Evolutionary conservation across 2,329 filamentous ascomycete species (phyloP).

Genomic region (Aspergillus sp.): DNA sequence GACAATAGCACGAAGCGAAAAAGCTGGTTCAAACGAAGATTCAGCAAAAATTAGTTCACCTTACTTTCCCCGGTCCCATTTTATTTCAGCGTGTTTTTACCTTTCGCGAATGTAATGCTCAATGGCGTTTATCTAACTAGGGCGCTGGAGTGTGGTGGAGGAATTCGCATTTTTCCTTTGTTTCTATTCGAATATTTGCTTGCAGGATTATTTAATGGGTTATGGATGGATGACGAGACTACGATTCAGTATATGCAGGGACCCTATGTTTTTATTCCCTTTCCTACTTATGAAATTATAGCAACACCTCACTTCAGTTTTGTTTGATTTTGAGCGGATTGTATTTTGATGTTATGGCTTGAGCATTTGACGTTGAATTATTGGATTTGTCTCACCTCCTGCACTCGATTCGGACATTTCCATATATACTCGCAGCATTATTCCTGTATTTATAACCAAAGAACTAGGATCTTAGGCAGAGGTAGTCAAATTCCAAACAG

Average conservation of each 20-base stretch:
- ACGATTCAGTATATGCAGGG: slow-evolving; percentile 5
- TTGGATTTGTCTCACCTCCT: background rate
- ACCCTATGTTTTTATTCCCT: background rate
- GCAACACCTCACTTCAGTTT: background rate
- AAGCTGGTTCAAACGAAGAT: slow-evolving; percentile 83
- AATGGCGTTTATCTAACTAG: slow-evolving; percentile 8
- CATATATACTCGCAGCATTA: background rate
- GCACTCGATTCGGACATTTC: background rate
- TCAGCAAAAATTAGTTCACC: slow-evolving; percentile 57
- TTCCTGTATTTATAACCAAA: background rate
- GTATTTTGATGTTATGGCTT: background rate
- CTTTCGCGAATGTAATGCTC: slow-evolving; percentile 8
- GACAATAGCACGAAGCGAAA: slow-evolving; percentile 68
- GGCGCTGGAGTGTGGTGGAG: background rate
- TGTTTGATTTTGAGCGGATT: background rate
- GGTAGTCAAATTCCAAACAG: background rate
- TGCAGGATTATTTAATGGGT: background rate
- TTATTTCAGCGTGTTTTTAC: background rate
- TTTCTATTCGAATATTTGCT: background rate
- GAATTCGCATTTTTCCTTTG: background rate
- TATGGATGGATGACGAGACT: slow-evolving; percentile 11
- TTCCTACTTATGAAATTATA: background rate
- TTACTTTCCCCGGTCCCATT: background rate
- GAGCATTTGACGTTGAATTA: background rate
- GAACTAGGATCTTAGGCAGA: background rate